Conservation (phyloP, 140 eudicot species). For the Senecio squalidus region DNA sequence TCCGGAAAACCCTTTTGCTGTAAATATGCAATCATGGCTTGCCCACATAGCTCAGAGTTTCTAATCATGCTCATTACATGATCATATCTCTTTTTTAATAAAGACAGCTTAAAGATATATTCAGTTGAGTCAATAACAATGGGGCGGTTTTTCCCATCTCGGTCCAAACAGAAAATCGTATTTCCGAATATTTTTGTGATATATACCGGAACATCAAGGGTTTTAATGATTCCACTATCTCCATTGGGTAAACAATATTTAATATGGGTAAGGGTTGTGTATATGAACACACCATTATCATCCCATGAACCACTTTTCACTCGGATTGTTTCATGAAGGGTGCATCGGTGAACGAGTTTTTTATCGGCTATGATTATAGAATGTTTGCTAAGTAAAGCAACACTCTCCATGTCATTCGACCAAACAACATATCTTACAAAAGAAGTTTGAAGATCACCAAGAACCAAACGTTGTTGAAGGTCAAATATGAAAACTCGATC, state of each 20-base stretch:
- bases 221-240: conserved; percentile 75
- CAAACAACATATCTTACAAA: conserved; percentile 80
- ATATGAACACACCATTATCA: conserved; percentile 81
- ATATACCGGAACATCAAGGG: conserved; percentile 77
- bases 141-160: conserved; percentile 75
- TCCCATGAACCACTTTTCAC: conserved; percentile 96
- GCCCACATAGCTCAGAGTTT: conserved; percentile 80
- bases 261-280: conserved; percentile 71
- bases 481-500: conserved; percentile 79
- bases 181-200: conserved; percentile 66
- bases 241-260: conserved; percentile 92
- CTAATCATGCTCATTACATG: conserved; percentile 83
- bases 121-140: conserved; percentile 74
- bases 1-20: conserved; percentile 95
- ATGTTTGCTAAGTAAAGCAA: conserved; percentile 87
- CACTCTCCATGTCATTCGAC: conserved; percentile 90
- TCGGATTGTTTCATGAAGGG: conserved; percentile 88
- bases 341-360: conserved; percentile 70
- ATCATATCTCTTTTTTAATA: conserved; percentile 65
- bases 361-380: conserved; percentile 74
- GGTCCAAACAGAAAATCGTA: conserved; percentile 71
- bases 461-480: conserved; percentile 70
- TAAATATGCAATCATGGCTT: conserved; percentile 90
- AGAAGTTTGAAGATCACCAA: conserved; percentile 77
- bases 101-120: conserved; percentile 58